Evolutionary conservation across 768 basidiomycete species (phyloP).

Genomic region (Flagelloscypha sp.): DNA sequence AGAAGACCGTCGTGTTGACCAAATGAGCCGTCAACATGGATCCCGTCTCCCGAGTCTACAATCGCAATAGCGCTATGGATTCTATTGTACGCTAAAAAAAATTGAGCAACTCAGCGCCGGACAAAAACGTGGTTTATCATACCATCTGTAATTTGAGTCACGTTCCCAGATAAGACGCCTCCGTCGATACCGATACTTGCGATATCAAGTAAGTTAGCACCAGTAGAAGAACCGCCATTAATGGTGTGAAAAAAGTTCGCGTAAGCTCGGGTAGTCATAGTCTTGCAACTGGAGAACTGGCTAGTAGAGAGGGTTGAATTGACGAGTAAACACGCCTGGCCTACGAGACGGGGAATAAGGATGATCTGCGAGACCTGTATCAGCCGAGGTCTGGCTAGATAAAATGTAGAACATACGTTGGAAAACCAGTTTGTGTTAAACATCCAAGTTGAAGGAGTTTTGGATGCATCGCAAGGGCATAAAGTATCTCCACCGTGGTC

Average conservation of each 20-base stretch:
- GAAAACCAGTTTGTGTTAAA: no score
- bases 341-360: constrained; percentile 48
- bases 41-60: constrained; percentile 50
- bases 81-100: constrained; percentile 39
- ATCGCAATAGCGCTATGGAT: constrained; percentile 48
- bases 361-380: constrained; percentile 46
- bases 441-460: no score
- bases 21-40: constrained; percentile 44
- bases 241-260: constrained; percentile 33
- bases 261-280: constrained; percentile 46
- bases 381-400: no score
- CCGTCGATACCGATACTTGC: constrained; percentile 53
- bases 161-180: constrained; percentile 33
- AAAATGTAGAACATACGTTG: no score
- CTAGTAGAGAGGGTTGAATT: constrained; percentile 29
- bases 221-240: constrained; percentile 42
- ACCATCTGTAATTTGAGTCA: constrained; percentile 35
- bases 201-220: constrained; percentile 60
- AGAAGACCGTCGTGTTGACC: constrained; percentile 57
- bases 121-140: no score
- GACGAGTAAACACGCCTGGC: constrained; percentile 48
- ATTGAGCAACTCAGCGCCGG: no score
- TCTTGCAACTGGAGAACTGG: constrained; percentile 37
- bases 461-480: no score
- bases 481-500: no score